phyloP scores from a whole-genome alignment of 805 yeast genomes.

The Metschnikowia dekortorum region DNA sequence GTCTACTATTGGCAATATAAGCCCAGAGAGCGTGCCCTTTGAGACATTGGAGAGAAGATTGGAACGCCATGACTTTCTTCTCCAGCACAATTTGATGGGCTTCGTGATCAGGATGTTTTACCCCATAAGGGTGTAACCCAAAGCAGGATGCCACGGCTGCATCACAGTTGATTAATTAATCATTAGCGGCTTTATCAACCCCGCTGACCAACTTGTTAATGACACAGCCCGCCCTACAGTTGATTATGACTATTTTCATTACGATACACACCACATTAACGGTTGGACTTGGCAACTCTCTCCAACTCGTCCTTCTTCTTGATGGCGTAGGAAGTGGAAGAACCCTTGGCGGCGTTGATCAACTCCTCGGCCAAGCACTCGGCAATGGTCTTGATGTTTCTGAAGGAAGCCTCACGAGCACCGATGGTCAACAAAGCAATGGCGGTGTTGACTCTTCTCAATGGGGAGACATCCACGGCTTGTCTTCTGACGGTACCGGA shows the following conservation, averaged over 20 bases:
- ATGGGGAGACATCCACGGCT: conserved; percentile 99
- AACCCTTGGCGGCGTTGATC: conserved; percentile 99
- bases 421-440: conserved; percentile 96
- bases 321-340: conserved; percentile 99
- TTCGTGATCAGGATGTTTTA: conserved; percentile 14
- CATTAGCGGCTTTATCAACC: too few relatives aligned
- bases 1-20: background rate
- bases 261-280: conserved; percentile 55
- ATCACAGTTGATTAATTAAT: too few relatives aligned
- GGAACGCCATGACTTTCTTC: conserved; percentile 11
- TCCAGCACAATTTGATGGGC: conserved; percentile 3
- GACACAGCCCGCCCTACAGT: background rate
- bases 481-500: conserved; percentile 99
- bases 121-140: conserved; percentile 12
- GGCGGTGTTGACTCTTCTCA: conserved; percentile 99
- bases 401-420: conserved; percentile 99
- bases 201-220: too few relatives aligned
- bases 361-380: conserved; percentile 99
- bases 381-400: conserved; percentile 99
- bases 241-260: conserved; percentile 22
- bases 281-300: conserved; percentile 99
- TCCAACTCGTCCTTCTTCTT: conserved; percentile 99
- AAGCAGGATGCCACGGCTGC: background rate
- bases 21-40: background rate
- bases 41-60: conserved; percentile 7